Evolutionary conservation across 345 rosid species (phyloP).

Genomic region (Salix brachista): DNA sequence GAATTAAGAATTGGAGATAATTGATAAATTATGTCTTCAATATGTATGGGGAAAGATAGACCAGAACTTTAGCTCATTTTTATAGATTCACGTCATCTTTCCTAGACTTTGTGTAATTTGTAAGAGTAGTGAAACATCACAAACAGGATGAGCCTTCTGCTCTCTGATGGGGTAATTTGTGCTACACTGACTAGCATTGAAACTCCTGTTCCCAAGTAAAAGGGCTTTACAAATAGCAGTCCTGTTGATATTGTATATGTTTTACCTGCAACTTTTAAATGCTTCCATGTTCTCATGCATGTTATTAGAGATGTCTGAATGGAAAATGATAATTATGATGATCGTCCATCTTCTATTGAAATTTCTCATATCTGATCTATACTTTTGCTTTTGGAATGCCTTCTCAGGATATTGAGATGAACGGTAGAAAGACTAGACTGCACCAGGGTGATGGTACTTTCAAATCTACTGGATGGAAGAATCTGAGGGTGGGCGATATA

Average conservation of each 20-base stretch:
- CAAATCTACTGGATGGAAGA: conserved; percentile 55
- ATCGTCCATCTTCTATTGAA: background rate
- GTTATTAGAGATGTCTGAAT: background rate
- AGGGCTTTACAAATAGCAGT: background rate
- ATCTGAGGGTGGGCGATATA: conserved; percentile 71
- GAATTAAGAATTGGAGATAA: too few species aligned
- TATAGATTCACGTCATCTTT: background rate
- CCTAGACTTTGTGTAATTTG: background rate
- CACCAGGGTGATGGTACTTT: conserved; percentile 55
- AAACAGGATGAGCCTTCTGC: background rate
- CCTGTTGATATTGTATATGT: background rate
- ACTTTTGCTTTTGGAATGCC: background rate
- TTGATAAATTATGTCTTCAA: too few species aligned
- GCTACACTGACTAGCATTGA: background rate
- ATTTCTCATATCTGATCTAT: background rate
- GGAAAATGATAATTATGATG: background rate
- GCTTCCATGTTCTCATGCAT: background rate
- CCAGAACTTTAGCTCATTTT: background rate
- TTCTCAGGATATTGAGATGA: conserved; percentile 72
- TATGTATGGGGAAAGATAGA: background rate
- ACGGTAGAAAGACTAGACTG: conserved; percentile 69
- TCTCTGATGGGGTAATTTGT: background rate
- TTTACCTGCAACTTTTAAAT: background rate
- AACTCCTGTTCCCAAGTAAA: background rate
- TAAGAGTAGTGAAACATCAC: background rate